Evolutionary conservation across 129 eudicot species (phyloP), one percentile per base, ranked within the genome.

Genomic region (Ambrosia trifida): DNA sequence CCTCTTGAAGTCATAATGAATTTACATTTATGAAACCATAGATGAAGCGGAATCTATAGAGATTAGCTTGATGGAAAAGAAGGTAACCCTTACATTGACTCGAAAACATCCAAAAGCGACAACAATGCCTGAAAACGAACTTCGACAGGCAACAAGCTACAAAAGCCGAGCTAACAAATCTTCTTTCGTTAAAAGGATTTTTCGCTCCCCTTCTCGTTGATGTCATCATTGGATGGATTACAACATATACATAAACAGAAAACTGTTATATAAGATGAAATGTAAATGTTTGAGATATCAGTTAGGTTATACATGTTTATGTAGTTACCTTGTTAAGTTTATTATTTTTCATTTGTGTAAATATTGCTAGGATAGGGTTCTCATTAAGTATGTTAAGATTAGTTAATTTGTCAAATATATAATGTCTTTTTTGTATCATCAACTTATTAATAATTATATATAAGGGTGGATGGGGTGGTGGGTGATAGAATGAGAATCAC

Each of bases 1-100:
- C 9, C 9, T 1, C 7, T 24, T n/a, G 1, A 14, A 7, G 45
- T 45, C 10, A 4, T 45, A 32, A 77, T 19, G 7, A 5, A 49
- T 45, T 64, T 24, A 3, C 36, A 5, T 72, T 65, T 67, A 24
- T 3, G 18, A 12, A 49, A 46, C 2, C 47, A 31, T 47, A 91
- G 96, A 87, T 35, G 94, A 88, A 57, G 80, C 85, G 0, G 89
- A 88, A 38, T 92, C 95, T 0, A 83, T 92, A 77, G 87, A 84
- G 88, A 77, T 88, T 43, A 86, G 89, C 69, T 79, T 86, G 30
- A 41, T 60, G 70, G 96, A 88, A 40, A 88, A 92, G 70, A 85
- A 72, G 79, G 91, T 92, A 12, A 83, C 89, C 1, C 36, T 89
- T 12, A 85, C 89, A 40, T 28, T 80, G 56, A 74, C 72, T 3